Evolutionary conservation across 495 filamentous ascomycete genomes (phyloP).

Genomic region (Staphylotrichum longicolle): DNA sequence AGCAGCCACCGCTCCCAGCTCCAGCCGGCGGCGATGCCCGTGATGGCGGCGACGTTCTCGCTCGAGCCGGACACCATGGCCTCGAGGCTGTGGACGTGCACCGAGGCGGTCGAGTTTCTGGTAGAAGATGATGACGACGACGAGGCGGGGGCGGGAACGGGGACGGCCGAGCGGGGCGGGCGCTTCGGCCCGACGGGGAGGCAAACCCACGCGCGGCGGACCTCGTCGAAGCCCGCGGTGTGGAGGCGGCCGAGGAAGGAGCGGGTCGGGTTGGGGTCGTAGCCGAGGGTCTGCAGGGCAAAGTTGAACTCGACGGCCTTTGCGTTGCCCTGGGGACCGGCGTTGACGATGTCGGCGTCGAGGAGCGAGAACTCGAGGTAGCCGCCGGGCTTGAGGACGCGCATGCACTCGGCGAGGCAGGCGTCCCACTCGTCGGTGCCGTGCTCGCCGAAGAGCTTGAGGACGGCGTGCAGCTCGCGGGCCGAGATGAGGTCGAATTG

Average conservation of each 20-base stretch:
- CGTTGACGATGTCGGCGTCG: slow-evolving; percentile 83
- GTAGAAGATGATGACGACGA: slow-evolving; percentile 17
- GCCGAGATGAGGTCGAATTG: slow-evolving; percentile 93
- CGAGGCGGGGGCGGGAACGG: background rate
- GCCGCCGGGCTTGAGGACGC: slow-evolving; percentile 87
- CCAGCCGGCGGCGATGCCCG: slow-evolving; percentile 83
- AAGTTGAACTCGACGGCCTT: slow-evolving; percentile 85
- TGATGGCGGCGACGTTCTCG: slow-evolving; percentile 67
- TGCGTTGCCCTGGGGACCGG: slow-evolving; percentile 72
- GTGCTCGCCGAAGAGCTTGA: slow-evolving; percentile 65
- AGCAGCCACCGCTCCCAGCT: slow-evolving; percentile 96
- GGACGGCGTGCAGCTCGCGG: slow-evolving; percentile 76
- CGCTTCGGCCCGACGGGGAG: slow-evolving; percentile 76
- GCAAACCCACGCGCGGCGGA: slow-evolving; percentile 87
- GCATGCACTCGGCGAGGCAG: slow-evolving; percentile 79
- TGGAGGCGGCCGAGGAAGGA: slow-evolving; percentile 71
- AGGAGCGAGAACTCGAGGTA: slow-evolving; percentile 87
- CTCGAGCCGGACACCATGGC: slow-evolving; percentile 69
- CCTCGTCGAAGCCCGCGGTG: slow-evolving; percentile 67
- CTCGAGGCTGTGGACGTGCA: slow-evolving; percentile 56
- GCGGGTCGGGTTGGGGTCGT: slow-evolving; percentile 81
- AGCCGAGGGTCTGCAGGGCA: slow-evolving; percentile 79
- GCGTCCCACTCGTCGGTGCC: slow-evolving; percentile 82
- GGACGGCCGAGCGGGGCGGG: slow-evolving; percentile 30
- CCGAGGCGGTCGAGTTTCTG: slow-evolving; percentile 29